phyloP scores from a whole-genome alignment of 805 yeast species.

The Lipomyces anomalus region DNA sequence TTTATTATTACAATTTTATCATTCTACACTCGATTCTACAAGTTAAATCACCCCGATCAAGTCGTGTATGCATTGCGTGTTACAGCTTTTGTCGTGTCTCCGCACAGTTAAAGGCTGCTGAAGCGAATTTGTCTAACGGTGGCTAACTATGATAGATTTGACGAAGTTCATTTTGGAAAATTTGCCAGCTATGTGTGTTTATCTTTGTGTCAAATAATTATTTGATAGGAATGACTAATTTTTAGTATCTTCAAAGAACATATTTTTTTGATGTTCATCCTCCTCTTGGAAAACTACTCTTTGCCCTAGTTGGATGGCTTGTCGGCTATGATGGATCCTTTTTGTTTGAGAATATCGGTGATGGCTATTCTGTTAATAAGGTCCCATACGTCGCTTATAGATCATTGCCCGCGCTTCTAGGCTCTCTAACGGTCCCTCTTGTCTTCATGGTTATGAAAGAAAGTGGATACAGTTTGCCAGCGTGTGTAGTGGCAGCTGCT shows the following conservation, averaged over 20 bases:
- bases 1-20: slow-evolving; percentile 57
- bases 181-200: slow-evolving; percentile 39
- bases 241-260: slow-evolving; percentile 72
- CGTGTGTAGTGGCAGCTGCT: slow-evolving; percentile 70
- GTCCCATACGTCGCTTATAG: slow-evolving; percentile 86
- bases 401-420: slow-evolving; percentile 70
- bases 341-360: slow-evolving; percentile 87
- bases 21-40: slow-evolving; percentile 68
- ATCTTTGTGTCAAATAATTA: too few species aligned
- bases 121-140: not conserved
- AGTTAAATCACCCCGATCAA: slow-evolving; percentile 60
- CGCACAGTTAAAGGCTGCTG: too few species aligned
- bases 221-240: not conserved
- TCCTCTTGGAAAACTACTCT: slow-evolving; percentile 89
- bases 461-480: slow-evolving; percentile 68
- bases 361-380: slow-evolving; percentile 65
- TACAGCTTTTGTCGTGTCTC: too few species aligned
- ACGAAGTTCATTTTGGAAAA: slow-evolving; percentile 47
- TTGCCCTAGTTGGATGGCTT: slow-evolving; percentile 84
- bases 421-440: slow-evolving; percentile 74
- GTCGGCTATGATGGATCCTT: slow-evolving; percentile 89
- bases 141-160: slow-evolving; percentile 28
- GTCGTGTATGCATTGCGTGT: slow-evolving; percentile 50
- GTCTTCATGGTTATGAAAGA: slow-evolving; percentile 83
- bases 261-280: slow-evolving; percentile 97